Evolutionary conservation across 495 filamentous ascomycete species (phyloP).

Genomic region (Lophium mytilinum): DNA sequence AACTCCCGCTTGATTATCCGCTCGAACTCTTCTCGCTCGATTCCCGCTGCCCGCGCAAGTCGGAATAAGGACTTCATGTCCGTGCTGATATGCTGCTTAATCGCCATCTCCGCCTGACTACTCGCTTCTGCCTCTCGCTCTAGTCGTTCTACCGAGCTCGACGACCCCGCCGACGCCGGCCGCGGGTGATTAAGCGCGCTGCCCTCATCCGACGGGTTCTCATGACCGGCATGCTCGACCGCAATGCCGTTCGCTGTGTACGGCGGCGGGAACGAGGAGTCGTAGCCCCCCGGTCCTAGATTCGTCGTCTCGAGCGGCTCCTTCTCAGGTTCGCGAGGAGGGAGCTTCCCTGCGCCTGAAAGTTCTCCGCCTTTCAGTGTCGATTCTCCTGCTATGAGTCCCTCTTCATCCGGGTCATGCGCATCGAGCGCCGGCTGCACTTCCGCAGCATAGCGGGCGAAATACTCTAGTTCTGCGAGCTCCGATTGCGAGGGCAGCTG

Average conservation of each 20-base stretch:
- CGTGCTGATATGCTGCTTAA: constrained; percentile 82
- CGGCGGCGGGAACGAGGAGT: constrained; percentile 9
- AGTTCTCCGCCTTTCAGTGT: constrained; percentile 46
- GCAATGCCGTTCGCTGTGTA: background rate
- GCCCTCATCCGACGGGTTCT: constrained; percentile 4
- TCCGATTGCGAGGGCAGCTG: constrained; percentile 44
- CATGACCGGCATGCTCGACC: constrained; percentile 2
- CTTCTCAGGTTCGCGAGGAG: constrained; percentile 21
- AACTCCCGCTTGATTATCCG: constrained; percentile 70
- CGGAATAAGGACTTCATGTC: constrained; percentile 85
- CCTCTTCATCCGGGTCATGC: constrained; percentile 57
- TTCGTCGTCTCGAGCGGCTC: constrained; percentile 14
- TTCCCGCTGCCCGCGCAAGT: constrained; percentile 69
- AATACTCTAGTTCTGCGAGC: constrained; percentile 71
- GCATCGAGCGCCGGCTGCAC: constrained; percentile 90
- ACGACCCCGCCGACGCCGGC: constrained; percentile 22
- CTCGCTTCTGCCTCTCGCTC: constrained; percentile 42
- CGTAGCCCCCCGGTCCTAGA: constrained; percentile 3
- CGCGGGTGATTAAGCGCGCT: constrained; percentile 22
- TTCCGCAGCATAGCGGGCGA: constrained; percentile 65
- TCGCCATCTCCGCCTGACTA: constrained; percentile 63
- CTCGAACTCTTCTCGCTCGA: constrained; percentile 79
- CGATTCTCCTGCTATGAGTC: constrained; percentile 41
- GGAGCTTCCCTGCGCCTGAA: constrained; percentile 11
- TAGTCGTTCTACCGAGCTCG: constrained; percentile 27